These are phyloP conservation scores for Eremochloa ophiuroides DNA, from an alignment of 176 grass and related monocot species.

Conservation along the genomic window DNA sequence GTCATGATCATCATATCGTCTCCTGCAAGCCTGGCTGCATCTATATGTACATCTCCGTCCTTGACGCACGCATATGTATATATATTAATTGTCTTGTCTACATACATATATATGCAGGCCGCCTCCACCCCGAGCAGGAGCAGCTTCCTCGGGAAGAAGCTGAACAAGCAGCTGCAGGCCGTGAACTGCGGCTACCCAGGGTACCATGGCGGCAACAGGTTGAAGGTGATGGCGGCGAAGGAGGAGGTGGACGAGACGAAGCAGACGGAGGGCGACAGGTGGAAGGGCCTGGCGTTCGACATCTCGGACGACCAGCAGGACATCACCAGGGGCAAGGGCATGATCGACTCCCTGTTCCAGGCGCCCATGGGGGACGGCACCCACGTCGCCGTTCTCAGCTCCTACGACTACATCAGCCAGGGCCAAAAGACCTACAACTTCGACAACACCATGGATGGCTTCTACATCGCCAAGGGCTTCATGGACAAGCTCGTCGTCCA, in stretches of 20 bases:
- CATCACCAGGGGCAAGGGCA: conserved; percentile 88
- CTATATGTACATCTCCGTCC: neutral
- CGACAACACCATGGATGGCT: conserved; percentile 64
- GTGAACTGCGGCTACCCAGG: conserved; percentile 18
- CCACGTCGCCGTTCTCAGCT: conserved; percentile 82
- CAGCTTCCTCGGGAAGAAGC: conserved; percentile 40
- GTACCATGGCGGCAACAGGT: conserved; percentile 41
- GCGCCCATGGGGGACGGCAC: conserved; percentile 77
- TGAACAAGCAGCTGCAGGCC: conserved; percentile 33
- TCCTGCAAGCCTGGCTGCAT: neutral
- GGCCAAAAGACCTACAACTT: conserved; percentile 44
- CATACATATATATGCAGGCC: no score
- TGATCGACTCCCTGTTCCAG: conserved; percentile 72
- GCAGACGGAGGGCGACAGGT: conserved; percentile 43
- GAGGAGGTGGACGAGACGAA: conserved; percentile 54
- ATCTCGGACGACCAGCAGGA: conserved; percentile 93
- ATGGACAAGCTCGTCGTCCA: conserved; percentile 98
- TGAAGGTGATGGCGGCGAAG: conserved; percentile 51
- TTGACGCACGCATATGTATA: neutral
- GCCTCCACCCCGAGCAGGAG: conserved; percentile 31
- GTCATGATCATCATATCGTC: neutral
- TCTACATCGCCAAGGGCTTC: conserved; percentile 87
- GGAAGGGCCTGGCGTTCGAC: conserved; percentile 62
- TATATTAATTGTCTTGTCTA: no score
- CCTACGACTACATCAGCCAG: conserved; percentile 91